phyloP scores from a whole-genome alignment of 768 basidiomycete genomes.

The Leucocoprinus sp. region DNA sequence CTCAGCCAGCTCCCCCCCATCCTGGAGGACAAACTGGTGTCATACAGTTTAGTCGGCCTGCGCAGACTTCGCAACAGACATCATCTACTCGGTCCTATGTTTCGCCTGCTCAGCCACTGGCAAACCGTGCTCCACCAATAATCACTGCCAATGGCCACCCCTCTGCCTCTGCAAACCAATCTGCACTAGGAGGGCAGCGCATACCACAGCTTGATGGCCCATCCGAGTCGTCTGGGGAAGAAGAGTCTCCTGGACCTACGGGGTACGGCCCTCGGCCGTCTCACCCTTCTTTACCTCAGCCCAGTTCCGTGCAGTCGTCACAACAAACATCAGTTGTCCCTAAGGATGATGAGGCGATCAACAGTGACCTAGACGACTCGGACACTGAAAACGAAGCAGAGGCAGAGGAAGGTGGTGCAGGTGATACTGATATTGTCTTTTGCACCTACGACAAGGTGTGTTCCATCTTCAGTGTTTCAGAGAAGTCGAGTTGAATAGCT shows the following conservation, averaged over 20 bases:
- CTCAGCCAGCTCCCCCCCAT: constrained; percentile 33
- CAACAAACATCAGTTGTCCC: constrained; percentile 22
- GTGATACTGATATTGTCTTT: constrained; percentile 88
- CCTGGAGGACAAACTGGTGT: constrained; percentile 54
- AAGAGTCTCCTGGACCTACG: constrained; percentile 58
- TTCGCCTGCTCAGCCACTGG: constrained; percentile 4
- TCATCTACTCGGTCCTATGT: constrained; percentile 11
- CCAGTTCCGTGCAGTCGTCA: constrained; percentile 28
- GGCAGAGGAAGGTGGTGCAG: constrained; percentile 63
- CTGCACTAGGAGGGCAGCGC: constrained; percentile 17
- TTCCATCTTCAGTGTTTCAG: neutral
- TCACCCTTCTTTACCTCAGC: constrained; percentile 74
- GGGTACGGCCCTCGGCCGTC: constrained; percentile 60
- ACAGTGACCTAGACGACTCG: constrained; percentile 93
- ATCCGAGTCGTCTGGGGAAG: constrained; percentile 55
- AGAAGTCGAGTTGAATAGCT: constrained; percentile 6
- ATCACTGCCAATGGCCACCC: constrained; percentile 12
- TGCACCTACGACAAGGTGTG: constrained; percentile 96
- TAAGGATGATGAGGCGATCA: constrained; percentile 76
- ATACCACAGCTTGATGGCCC: constrained; percentile 84
- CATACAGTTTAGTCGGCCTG: constrained; percentile 40
- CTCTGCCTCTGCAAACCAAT: constrained; percentile 9
- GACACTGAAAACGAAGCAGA: constrained; percentile 85
- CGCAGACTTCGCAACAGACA: constrained; percentile 19
- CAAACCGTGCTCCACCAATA: constrained; percentile 3